Conservation (phyloP, 148 eudicot species). For the Fallopia convolvulus region DNA sequence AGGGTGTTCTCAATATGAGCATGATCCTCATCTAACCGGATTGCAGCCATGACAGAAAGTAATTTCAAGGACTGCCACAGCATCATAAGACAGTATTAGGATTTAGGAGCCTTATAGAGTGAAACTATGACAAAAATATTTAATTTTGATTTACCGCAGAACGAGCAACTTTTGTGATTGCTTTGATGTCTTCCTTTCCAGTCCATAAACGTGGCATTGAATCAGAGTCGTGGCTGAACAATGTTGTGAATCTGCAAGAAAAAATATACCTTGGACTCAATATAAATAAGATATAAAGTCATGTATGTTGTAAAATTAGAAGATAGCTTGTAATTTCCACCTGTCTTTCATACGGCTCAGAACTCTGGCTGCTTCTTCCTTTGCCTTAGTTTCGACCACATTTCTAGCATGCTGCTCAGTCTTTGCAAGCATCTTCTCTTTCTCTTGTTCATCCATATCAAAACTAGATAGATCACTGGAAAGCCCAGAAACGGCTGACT, state of each 20-base stretch:
- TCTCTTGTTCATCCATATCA: constrained; percentile 65
- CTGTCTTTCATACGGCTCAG: constrained; percentile 91
- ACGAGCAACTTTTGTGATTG: constrained; percentile 86
- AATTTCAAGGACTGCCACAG: constrained; percentile 70
- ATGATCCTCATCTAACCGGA: constrained; percentile 68
- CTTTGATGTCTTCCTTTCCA: constrained; percentile 89
- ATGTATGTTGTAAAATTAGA: not conserved
- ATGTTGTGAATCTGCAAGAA: constrained; percentile 57
- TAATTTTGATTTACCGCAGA: constrained; percentile 45
- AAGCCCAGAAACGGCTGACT: constrained; percentile 65
- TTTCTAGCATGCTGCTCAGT: constrained; percentile 67
- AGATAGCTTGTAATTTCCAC: constrained; percentile 24
- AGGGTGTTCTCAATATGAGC: constrained; percentile 71
- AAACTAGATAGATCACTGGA: constrained; percentile 71
- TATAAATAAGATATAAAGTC: not conserved
- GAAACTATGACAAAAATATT: not conserved
- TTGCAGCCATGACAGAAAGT: constrained; percentile 83
- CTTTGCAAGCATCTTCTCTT: constrained; percentile 52
- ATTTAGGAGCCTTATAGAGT: constrained; percentile 2
- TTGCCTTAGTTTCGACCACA: constrained; percentile 75
- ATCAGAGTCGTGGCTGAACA: constrained; percentile 89
- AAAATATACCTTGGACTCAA: not conserved
- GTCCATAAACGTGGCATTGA: constrained; percentile 99
- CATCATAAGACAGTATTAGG: constrained; percentile 1
- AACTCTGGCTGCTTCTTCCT: constrained; percentile 91